phyloP scores from a whole-genome alignment of 2,329 filamentous ascomycete genomes.

The Lasiodiplodia sp. region DNA sequence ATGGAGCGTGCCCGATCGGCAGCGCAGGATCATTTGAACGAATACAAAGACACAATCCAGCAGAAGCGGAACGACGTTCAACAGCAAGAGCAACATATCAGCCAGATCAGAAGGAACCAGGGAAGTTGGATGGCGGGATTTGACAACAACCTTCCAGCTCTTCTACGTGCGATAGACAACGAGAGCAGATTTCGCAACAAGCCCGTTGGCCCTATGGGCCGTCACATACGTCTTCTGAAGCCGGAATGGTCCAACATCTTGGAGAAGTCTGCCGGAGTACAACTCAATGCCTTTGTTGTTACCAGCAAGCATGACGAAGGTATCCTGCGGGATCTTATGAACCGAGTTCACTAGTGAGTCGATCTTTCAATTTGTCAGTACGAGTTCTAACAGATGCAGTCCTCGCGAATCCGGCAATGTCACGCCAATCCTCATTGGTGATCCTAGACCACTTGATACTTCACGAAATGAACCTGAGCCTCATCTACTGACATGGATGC shows the following conservation, averaged over 20 bases:
- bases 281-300: constrained; percentile 81
- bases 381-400: not conserved
- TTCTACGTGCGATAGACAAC: constrained; percentile 73
- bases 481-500: constrained; percentile 77
- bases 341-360: constrained; percentile 59
- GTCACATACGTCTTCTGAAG: constrained; percentile 76
- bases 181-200: constrained; percentile 72
- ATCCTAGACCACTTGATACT: constrained; percentile 63
- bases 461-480: constrained; percentile 75
- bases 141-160: constrained; percentile 63
- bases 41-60: constrained; percentile 37
- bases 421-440: constrained; percentile 60
- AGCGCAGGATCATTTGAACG: constrained; percentile 39
- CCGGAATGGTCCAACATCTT: constrained; percentile 84
- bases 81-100: constrained; percentile 59
- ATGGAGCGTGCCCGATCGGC: constrained; percentile 45
- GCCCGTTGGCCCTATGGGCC: constrained; percentile 85
- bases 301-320: constrained; percentile 77
- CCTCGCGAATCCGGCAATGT: not conserved
- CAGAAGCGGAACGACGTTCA: constrained; percentile 58
- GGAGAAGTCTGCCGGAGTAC: constrained; percentile 75
- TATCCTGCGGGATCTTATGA: constrained; percentile 72
- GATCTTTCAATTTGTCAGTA: not conserved
- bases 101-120: constrained; percentile 62
- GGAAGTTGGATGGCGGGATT: constrained; percentile 71